Conservation (phyloP, 2,329 filamentous ascomycete species). For the Hymenoscyphus repandus region DNA sequence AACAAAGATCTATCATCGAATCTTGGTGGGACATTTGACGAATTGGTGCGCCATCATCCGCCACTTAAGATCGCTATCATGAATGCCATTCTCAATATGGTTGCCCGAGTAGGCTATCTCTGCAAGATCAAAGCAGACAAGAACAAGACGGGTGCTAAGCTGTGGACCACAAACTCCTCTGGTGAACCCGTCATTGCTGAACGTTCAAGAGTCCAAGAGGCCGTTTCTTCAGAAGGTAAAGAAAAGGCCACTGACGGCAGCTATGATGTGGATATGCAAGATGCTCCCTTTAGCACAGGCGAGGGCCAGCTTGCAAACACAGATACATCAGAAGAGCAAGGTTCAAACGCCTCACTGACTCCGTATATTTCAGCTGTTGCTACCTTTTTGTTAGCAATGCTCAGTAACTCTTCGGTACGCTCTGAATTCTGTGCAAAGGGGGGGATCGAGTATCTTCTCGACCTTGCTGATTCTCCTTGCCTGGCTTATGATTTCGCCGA, state of each 20-base stretch:
- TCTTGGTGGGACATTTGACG: conserved; percentile 84
- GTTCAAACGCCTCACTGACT: conserved; percentile 25
- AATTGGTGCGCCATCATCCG: conserved; percentile 90
- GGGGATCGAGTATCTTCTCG: conserved; percentile 77
- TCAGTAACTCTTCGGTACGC: conserved; percentile 28
- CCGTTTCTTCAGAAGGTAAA: conserved; percentile 35
- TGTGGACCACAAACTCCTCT: conserved; percentile 58
- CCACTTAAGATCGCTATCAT: conserved; percentile 74
- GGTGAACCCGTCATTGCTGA: conserved; percentile 56
- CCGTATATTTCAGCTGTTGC: conserved; percentile 68
- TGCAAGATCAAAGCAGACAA: conserved; percentile 65
- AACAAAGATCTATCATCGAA: conserved; percentile 68
- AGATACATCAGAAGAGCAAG: conserved; percentile 19
- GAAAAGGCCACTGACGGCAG: conserved; percentile 39
- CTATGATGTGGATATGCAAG: conserved; percentile 62
- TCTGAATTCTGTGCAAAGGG: conserved; percentile 68
- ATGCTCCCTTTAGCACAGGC: conserved; percentile 35
- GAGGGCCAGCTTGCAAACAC: not conserved
- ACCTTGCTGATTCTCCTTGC: conserved; percentile 77
- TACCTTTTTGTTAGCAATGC: conserved; percentile 58
- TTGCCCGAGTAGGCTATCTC: conserved; percentile 71
- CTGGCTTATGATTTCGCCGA: conserved; percentile 70
- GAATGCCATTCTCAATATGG: conserved; percentile 82
- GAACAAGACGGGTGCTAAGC: conserved; percentile 70
- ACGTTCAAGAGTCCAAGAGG: conserved; percentile 29